Base-by-base conservation (phyloP, 2,329 filamentous ascomycete genomes). In the Rutstroemia sp. region DNA sequence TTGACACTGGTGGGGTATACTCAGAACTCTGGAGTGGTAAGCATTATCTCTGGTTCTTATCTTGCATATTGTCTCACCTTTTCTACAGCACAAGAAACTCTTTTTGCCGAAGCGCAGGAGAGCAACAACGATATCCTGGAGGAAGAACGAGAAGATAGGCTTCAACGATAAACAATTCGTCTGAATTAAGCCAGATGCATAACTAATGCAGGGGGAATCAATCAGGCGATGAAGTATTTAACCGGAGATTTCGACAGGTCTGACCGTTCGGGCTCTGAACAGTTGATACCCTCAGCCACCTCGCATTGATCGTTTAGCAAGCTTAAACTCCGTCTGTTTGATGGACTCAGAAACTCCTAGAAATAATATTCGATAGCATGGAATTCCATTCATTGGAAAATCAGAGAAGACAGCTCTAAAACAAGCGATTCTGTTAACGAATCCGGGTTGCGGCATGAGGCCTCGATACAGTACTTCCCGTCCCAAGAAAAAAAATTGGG, bases 1-100 rank as follows among this genome's bases (percentile, higher is more conserved):
- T 97, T 60, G 87, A 94, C 63, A 77, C 74, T 16, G 86, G 82
- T 10, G 90, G 90, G 0, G 77, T 96, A 21, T 97, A 97, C 71
- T 84, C 88, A 6, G 87, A 95, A 72, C 76, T 97, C 47, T 97
- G 92, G 92, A 92, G 86, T 74, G 86, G 87, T 89, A 75, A 78
- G 85, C 3, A 46, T 14, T 19, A 48, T 44, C 19, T 54, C 38
- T 18, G 49, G 39, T 52, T 46, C 49, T 25, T 48, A 39, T 21
- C 48, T n/a, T 54, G 14, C 39, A 46, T 42, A 27, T 38, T 39
- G 38, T 54, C 60, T 66, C 45, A 65, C 58, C 55, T 42, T 18
- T 19, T 30, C 53, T 46, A 51, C 47, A 83, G 84, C 80, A 18
- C 85, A 87, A 69, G 85, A 87, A 71, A 81, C 78, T 10, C 75